phyloP scores from a whole-genome alignment of 805 yeast species.

The Yarrowia bubula region DNA sequence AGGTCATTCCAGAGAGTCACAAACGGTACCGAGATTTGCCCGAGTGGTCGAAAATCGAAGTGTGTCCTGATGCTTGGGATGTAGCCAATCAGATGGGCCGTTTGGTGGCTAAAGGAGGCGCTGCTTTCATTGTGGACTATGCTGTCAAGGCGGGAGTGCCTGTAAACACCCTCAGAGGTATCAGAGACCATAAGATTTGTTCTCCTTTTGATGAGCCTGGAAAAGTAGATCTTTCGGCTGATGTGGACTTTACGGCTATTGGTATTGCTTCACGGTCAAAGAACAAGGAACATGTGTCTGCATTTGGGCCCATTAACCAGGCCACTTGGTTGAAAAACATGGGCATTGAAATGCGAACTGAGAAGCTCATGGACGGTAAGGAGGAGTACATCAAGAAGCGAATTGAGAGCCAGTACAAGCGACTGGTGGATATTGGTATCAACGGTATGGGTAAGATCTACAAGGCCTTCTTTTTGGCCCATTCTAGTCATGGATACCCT shows the following conservation, averaged over 20 bases:
- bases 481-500: constrained; percentile 7
- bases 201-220: constrained; percentile 77
- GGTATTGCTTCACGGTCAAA: constrained; percentile 38
- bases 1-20: constrained; percentile 50
- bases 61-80: constrained; percentile 70
- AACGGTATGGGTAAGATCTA: constrained; percentile 74
- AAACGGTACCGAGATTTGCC: constrained; percentile 55
- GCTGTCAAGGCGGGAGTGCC: constrained; percentile 64
- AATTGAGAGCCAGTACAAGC: constrained; percentile 54
- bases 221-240: constrained; percentile 74
- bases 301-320: constrained; percentile 65
- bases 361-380: constrained; percentile 45
- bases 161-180: constrained; percentile 70
- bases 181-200: constrained; percentile 66
- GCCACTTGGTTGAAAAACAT: constrained; percentile 74
- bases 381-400: constrained; percentile 50
- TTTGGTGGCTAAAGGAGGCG: constrained; percentile 51
- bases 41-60: constrained; percentile 59
- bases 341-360: constrained; percentile 70
- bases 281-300: constrained; percentile 35
- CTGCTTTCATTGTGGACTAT: constrained; percentile 73
- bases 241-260: constrained; percentile 74
- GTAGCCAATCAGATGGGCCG: constrained; percentile 54
- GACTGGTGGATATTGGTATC: constrained; percentile 61
- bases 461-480: constrained; percentile 46